Percentiles rank a stretch among this genome's conserved stretches.
phyloP scores from a whole-genome alignment of 1,139 yeast species.

The Lodderomyces oxycetoniae region DNA sequence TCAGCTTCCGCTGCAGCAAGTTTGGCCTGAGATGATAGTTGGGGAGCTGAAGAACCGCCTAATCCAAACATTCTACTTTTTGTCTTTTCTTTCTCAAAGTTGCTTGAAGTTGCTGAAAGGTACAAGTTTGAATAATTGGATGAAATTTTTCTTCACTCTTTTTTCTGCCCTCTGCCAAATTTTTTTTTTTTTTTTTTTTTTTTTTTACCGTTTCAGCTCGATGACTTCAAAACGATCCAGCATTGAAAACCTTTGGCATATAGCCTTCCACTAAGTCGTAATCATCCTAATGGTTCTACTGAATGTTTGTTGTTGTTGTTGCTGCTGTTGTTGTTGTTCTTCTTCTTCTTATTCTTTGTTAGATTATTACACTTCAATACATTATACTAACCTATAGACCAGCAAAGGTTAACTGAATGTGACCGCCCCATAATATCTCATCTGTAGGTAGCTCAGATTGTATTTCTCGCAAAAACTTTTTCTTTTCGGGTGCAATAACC shows the following conservation, averaged over 20 bases:
- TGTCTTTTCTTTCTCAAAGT: not conserved
- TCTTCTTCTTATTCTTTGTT: not conserved
- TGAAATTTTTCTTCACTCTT: conserved; percentile 5
- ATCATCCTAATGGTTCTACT: no score
- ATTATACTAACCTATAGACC: conserved; percentile 15
- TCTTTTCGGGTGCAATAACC: conserved; percentile 29
- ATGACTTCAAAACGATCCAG: no score
- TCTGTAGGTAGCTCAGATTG: conserved; percentile 19
- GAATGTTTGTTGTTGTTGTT: no score
- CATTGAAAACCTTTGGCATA: no score
- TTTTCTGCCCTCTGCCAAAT: conserved; percentile 1
- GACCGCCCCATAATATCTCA: conserved; percentile 34
- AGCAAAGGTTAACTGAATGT: conserved; percentile 37
- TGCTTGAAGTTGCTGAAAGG: conserved; percentile 3
- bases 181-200: conserved; percentile 1
- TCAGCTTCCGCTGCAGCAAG: conserved; percentile 81
- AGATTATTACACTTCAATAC: not conserved
- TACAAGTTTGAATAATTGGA: conserved; percentile 1
- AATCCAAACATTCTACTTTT: conserved; percentile 63
- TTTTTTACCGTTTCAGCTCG: not conserved
- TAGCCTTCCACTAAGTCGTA: no score
- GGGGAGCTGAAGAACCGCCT: conserved; percentile 73
- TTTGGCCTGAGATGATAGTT: conserved; percentile 68
- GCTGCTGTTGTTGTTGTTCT: not conserved
- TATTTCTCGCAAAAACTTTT: conserved; percentile 22